Percentiles rank a stretch among this genome's conserved stretches.
Conservation (phyloP, 768 basidiomycete species). For the Boletellus emodensis region DNA sequence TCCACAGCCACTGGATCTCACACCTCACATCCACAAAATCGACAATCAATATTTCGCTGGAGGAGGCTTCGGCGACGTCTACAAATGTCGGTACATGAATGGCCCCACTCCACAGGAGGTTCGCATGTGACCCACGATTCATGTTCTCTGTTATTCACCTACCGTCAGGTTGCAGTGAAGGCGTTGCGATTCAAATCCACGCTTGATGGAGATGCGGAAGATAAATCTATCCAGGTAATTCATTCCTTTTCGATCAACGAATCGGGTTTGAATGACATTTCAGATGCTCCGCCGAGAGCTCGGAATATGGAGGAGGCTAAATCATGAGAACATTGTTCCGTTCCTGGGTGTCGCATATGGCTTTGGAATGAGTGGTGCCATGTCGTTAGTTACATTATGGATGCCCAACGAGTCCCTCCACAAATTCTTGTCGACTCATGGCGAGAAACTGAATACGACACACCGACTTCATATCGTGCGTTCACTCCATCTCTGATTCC, state of each 20-base stretch:
- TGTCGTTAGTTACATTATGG: constrained; percentile 24
- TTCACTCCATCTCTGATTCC: not conserved
- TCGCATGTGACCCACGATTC: not conserved
- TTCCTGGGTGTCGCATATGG: not conserved
- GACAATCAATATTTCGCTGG: not conserved
- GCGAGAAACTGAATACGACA: not conserved
- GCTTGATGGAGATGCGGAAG: not conserved
- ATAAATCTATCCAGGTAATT: not conserved
- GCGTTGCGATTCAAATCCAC: constrained; percentile 2
- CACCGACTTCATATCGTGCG: not conserved
- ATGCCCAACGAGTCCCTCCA: constrained; percentile 22
- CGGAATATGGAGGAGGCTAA: constrained; percentile 7
- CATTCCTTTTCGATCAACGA: too few relatives aligned
- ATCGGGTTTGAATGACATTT: not conserved
- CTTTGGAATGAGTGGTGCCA: not conserved
- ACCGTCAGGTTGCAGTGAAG: constrained; percentile 5
- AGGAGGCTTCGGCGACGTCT: constrained; percentile 4
- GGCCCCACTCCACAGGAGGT: too few relatives aligned
- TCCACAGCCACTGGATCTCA: not conserved
- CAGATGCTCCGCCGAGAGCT: constrained; percentile 5
- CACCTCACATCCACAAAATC: not conserved
- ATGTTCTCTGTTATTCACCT: not conserved
- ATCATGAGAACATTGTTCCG: not conserved
- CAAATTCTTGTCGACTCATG: constrained; percentile 9
- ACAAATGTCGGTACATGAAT: not conserved